Evolutionary conservation across 108 stramenopile genomes (phyloP), one percentile per base, ranked within the genome.

Genomic region (Fistulifera pelliculosa): DNA sequence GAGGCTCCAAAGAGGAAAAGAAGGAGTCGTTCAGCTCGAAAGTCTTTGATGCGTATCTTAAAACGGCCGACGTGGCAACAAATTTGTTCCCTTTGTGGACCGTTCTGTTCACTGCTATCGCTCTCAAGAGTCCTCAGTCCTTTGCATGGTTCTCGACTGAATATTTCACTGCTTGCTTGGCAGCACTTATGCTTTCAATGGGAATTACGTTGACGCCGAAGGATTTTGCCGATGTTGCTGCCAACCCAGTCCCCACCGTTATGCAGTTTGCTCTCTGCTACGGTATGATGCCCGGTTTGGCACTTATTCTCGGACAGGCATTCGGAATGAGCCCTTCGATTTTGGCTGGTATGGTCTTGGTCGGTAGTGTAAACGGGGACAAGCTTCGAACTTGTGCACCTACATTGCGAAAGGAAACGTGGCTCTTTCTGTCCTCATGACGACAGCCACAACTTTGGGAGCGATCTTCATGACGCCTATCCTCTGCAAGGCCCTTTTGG

Each of bases 391-490:
- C 64, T 80, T 97, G 38, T 96, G 94, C 69, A 96, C 96, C 16
- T 97, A 95, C 70, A 97, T 97, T 74, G 96, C 94, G 45, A 90
- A 87, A 55, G 96, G 96, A 38, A 91, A 96, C 72, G 94, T 98
- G 11, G 96, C 96, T 7, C 64, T 98, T 50, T 86, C 83, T 55
- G 96, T 98, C 25, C 74, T 98, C 62, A 98, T 98, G 96, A 98
- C 96, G 0, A 98, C 96, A 21, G 94, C 93, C 26, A 98, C 96
- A 17, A 98, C 96, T 38, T 65, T 98, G 40, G 96, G 95, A 8
- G 96, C 95, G 10, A 98, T 98, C 64, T 72, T 98, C 62, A 96
- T 95, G 94, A 98, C 96, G 12, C 96, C 96, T n/a, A 62, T 94
- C 19, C 77, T 98, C 12, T 96, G 96, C 68, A 95, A 98, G 79